Evolutionary conservation across 192 early-diverging fungal species (phyloP).

Genomic region (Podila horticola): DNA sequence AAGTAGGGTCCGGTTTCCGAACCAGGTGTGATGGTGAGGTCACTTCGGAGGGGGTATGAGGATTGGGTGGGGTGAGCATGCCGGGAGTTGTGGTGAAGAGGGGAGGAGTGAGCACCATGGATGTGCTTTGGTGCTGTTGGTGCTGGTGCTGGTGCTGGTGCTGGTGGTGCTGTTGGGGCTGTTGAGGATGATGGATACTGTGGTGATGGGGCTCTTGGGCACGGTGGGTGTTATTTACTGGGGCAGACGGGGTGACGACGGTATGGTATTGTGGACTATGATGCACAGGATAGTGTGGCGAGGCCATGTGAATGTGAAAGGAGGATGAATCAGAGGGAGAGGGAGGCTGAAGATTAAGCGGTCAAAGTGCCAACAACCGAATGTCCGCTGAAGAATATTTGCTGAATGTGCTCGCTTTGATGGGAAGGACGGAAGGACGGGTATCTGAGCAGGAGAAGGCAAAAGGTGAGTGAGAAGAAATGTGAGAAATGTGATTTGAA

Average conservation of each 20-base stretch:
- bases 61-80: constrained; percentile 1
- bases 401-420: no score
- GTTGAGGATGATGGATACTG: not conserved
- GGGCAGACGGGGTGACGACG: not conserved
- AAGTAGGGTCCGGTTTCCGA: not conserved
- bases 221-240: no score
- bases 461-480: no score
- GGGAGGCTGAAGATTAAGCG: no score
- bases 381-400: not conserved
- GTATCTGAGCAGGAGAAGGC: no score
- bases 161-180: not conserved
- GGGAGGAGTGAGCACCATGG: not conserved
- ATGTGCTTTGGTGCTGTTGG: not conserved
- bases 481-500: no score
- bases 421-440: no score
- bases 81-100: constrained; percentile 1
- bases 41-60: not conserved
- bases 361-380: not conserved
- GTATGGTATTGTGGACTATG: not conserved
- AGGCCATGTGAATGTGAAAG: not conserved
- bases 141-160: not conserved
- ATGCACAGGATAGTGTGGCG: not conserved
- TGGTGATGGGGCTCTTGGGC: not conserved
- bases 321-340: no score
- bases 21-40: not conserved